Base-by-base conservation (phyloP, 202 grass and related monocot genomes). In the Setaria viridis region DNA sequence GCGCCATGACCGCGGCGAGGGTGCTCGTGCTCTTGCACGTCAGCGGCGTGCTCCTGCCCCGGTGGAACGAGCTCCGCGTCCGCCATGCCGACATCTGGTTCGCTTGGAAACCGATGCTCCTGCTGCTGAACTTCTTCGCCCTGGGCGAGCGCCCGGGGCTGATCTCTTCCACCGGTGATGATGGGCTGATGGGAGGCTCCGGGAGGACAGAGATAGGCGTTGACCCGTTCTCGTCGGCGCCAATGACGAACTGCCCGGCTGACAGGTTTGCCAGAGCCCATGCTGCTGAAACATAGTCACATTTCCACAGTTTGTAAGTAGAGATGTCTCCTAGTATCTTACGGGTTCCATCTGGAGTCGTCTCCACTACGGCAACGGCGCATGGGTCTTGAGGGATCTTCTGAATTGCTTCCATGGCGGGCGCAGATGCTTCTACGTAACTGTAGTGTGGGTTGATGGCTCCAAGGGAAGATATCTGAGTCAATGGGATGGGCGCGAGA, bases 301-400 rank as follows among this genome's bases (percentile, higher is more conserved):
- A 99, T 57, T 95, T 99, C 93, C 93, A 99, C n/a, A 98, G 70
- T 82, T 99, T 99, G 72, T 95, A 95, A 25, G 96, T 90, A 42
- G 96, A 95, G 57, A 99, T 95, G 79, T 99, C 96, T 65, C 96
- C 96, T 0, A 99, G 84, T 76, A 99, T 95, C 78, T 91, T 94
- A 66, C 84, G 84, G 34, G 80, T 79, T 62, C 93, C 93, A n/a
- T 92, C 86, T 3, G 82, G 71, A 16, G 63, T 49, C 0, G 76
- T 94, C 82, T 99, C 96, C 3, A 94, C 90, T 6, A 95, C 96
- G 41, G 91, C 96, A 55, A 92, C 72, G 0, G 93, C 90, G 13
- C 88, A 90, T 19, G 93, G 96, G 19, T 99, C 93, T 37, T 85
- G 66, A 81, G 88, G 93, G 67, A 83, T 92, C 83, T 94, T 98